Evolutionary conservation across 164 flowering plant genomes (phyloP), one percentile per base, ranked within the genome.

Genomic region (Aristolochia contorta): DNA sequence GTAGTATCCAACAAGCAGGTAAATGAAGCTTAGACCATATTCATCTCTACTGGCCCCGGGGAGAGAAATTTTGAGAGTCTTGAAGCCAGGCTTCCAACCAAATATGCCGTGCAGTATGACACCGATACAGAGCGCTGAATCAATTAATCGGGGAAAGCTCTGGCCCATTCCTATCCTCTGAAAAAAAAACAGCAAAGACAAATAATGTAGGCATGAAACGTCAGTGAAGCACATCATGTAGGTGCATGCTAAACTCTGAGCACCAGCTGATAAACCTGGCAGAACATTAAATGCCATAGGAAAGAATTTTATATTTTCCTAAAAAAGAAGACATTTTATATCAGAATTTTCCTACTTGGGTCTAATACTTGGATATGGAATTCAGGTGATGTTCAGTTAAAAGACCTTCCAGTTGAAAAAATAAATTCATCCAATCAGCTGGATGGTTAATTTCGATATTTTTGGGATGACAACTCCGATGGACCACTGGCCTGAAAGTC

Each of bases 91-190:
- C 63, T 80, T 87, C 54, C 84, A 76, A 62, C 80, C 71, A 66
- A 77, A 78, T 21, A 80, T 61, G 18, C 88, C 93, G 30, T 94
- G 99, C 61, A 90, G 79, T 48, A 94, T 79, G 62, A 91, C 78
- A 46, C 96, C 86, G 20, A 69, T 54, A 69, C 91, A 86, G 46
- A 91, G 87, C 24, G 67, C 77, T 33, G 88, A 84, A 68, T 94
- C 99, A 65, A 79, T 54, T 43, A 93, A 74, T 87, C 92, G 77
- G 19, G 97, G 97, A 62, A 80, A 77, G 61, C 76, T 84, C 59
- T 82, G 84, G 30, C 82, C 79, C 58, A 74, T 74, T 52, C 84
- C 82, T 14, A 78, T 69, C 72, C 97, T 83, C 98, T 93, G 89
- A 74, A 48, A 66, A 57, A 25, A 30, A 37, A 64, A 56, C 6